Conservation (phyloP, 768 basidiomycete genomes). For the Austroboletus eburneus region DNA sequence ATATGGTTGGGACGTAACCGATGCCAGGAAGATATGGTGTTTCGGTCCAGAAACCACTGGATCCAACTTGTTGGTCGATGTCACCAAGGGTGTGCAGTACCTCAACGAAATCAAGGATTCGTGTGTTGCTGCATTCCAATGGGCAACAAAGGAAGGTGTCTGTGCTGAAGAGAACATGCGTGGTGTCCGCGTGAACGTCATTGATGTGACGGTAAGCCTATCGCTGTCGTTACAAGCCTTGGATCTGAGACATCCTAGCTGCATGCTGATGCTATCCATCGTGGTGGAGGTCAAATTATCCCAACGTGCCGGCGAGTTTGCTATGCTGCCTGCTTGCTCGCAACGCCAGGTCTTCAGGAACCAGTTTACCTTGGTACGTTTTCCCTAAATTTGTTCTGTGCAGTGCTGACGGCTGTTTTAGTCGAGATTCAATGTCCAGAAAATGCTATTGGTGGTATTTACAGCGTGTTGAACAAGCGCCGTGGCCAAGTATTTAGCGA, state of each 20-base stretch:
- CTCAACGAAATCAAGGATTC: constrained; percentile 99
- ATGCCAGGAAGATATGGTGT: constrained; percentile 99
- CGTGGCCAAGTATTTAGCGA: constrained; percentile 98
- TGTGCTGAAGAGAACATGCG: constrained; percentile 98
- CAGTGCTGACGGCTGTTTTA: constrained; percentile 27
- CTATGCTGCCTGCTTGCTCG: constrained; percentile 93
- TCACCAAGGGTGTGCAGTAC: constrained; percentile 99
- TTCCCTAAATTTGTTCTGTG: not conserved
- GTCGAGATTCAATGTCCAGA: constrained; percentile 99
- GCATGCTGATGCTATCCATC: constrained; percentile 98
- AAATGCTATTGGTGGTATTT: constrained; percentile 96
- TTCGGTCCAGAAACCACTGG: constrained; percentile 99
- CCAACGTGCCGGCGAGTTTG: constrained; percentile 94
- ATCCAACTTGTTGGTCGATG: constrained; percentile 94
- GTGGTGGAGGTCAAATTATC: constrained; percentile 98
- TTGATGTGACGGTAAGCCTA: constrained; percentile 84
- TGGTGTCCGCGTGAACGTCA: constrained; percentile 92
- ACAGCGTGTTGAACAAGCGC: constrained; percentile 89
- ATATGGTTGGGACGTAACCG: constrained; percentile 97
- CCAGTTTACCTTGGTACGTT: constrained; percentile 83
- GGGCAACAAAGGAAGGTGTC: constrained; percentile 99
- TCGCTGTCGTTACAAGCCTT: not conserved
- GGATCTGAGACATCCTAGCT: constrained; percentile 39
- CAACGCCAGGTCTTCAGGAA: constrained; percentile 89
- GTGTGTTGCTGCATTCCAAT: constrained; percentile 98